Conservation (phyloP, 1,139 yeast genomes). For the Trichomonascaceae sp. region DNA sequence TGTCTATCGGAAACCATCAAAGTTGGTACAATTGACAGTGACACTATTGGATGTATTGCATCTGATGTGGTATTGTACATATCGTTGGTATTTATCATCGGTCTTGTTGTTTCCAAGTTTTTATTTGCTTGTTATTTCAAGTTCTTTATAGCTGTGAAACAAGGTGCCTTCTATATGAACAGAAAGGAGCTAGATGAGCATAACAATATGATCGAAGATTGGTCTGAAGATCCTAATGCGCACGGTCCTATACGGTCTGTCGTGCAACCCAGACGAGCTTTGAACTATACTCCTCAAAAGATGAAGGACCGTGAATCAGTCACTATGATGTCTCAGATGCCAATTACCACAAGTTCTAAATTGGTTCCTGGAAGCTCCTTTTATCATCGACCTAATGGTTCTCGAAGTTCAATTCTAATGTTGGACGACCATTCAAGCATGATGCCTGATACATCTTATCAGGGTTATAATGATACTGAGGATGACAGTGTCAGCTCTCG, state of each 20-base stretch:
- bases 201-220: constrained; percentile 62
- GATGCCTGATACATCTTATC: constrained; percentile 26
- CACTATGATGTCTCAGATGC: constrained; percentile 35
- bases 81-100: constrained; percentile 76
- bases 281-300: constrained; percentile 17
- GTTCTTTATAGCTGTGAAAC: constrained; percentile 71
- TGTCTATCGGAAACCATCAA: constrained; percentile 84
- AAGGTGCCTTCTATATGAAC: constrained; percentile 67
- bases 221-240: constrained; percentile 57
- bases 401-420: constrained; percentile 27
- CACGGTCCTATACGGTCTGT: constrained; percentile 48
- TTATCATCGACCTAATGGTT: constrained; percentile 22
- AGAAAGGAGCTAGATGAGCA: constrained; percentile 49
- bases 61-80: constrained; percentile 74
- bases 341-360: constrained; percentile 31
- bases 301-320: constrained; percentile 21
- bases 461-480: constrained; percentile 22
- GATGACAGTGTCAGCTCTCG: constrained; percentile 15
- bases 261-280: constrained; percentile 16
- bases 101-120: constrained; percentile 72
- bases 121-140: constrained; percentile 81
- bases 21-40: constrained; percentile 85
- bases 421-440: constrained; percentile 18
- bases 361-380: constrained; percentile 32
- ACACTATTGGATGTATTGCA: constrained; percentile 93